These are phyloP conservation scores for Calamus simplicifolius DNA, from an alignment of 176 grass and related monocot species.

Conservation along the genomic window DNA sequence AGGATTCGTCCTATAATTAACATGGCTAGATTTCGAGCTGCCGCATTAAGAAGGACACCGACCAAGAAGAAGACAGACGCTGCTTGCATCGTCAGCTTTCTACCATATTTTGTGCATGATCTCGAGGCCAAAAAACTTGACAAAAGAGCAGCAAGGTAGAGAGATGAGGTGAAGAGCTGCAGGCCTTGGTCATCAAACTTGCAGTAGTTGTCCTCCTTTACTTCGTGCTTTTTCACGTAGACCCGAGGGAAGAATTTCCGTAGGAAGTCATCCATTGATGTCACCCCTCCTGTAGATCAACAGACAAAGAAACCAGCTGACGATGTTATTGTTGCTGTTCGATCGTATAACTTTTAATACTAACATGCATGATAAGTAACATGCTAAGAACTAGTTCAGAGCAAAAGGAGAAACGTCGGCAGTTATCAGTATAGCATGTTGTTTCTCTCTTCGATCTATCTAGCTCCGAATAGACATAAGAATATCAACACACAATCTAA, in stretches of 20 bases:
- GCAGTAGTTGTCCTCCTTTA: slow-evolving; percentile 37
- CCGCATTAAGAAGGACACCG: slow-evolving; percentile 1
- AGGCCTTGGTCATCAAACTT: slow-evolving; percentile 14
- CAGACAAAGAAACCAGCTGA: too few relatives aligned
- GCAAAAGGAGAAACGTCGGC: too few relatives aligned
- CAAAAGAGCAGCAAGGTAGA: background rate
- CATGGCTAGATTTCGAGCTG: background rate
- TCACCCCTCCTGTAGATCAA: slow-evolving; percentile 21
- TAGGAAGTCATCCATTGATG: slow-evolving; percentile 37
- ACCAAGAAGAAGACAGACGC: slow-evolving; percentile 13
- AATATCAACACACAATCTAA: too few relatives aligned
- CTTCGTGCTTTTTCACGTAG: slow-evolving; percentile 22
- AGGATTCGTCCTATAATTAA: slow-evolving; percentile 9
- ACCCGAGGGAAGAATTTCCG: slow-evolving; percentile 27
- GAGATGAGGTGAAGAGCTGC: slow-evolving; percentile 5
- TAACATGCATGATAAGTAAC: too few relatives aligned
- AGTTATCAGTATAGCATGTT: too few relatives aligned
- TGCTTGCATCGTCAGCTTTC: slow-evolving; percentile 3
- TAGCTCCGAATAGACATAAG: too few relatives aligned
- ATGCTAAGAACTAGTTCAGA: too few relatives aligned
- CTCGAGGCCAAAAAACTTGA: background rate
- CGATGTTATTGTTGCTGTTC: too few relatives aligned
- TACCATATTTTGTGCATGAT: background rate
- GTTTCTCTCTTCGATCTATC: too few relatives aligned
- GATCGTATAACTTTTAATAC: too few relatives aligned